Evolutionary conservation across 2,329 filamentous ascomycete genomes (phyloP).

Genomic region (Trichoderma atroviride): DNA sequence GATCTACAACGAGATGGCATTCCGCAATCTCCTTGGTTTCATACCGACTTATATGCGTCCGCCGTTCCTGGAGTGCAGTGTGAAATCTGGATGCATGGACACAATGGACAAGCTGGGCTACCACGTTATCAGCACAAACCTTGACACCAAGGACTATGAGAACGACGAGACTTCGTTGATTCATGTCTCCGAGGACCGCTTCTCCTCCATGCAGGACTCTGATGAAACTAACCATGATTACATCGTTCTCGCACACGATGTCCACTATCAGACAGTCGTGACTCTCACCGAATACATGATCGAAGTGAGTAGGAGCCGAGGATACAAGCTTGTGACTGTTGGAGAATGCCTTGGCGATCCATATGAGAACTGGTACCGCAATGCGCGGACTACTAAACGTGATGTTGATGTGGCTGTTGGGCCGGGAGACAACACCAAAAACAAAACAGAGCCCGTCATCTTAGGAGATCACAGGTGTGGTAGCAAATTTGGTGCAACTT

Average conservation of each 20-base stretch:
- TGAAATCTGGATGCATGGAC: constrained; percentile 43
- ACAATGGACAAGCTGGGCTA: constrained; percentile 51
- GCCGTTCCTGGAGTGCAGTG: constrained; percentile 49
- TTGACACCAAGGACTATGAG: constrained; percentile 65
- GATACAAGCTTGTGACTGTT: constrained; percentile 54
- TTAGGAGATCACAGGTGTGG: constrained; percentile 45
- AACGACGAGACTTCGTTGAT: constrained; percentile 55
- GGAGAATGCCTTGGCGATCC: constrained; percentile 61
- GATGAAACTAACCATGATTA: constrained; percentile 40
- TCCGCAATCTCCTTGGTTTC: constrained; percentile 47
- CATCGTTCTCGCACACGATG: constrained; percentile 58
- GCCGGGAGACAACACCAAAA: background rate
- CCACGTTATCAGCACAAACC: constrained; percentile 58
- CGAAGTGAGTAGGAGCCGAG: constrained; percentile 43
- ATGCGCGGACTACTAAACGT: constrained; percentile 29
- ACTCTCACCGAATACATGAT: constrained; percentile 50
- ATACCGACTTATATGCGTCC: constrained; percentile 50
- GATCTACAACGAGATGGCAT: constrained; percentile 49
- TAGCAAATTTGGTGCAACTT: constrained; percentile 40
- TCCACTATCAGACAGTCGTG: constrained; percentile 51
- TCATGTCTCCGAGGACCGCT: constrained; percentile 47
- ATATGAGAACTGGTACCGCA: constrained; percentile 55
- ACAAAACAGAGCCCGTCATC: constrained; percentile 26
- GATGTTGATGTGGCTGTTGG: constrained; percentile 24
- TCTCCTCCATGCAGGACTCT: constrained; percentile 42